Base-by-base conservation (phyloP, 306 rosid species). In the Vachellia collinsii region DNA sequence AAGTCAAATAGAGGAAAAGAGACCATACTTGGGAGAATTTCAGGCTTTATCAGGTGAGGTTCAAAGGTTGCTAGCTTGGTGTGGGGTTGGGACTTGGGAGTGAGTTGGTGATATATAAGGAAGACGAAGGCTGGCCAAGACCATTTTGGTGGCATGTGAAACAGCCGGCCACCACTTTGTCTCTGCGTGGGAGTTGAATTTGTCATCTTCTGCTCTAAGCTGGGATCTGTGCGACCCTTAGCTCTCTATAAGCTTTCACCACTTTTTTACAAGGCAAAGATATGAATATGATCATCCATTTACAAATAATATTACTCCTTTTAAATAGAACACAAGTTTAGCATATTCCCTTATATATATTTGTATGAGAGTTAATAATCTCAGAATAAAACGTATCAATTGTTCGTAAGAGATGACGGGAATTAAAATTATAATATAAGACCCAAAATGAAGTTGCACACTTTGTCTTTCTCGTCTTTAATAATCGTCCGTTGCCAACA, bases 101-200 rank as follows among this genome's bases (percentile, higher is more conserved):
- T 50, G 56, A 50, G n/a, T 50, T 63, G 84, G 84, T 67, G 72
- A 76, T 67, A 51, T 11, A 23, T n/a, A 8, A 38, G 43, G n/a
- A n/a, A 23, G 19, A 5, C n/a, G 69, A 34, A 44, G 56, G 48
- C 34, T 29, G 34, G 34, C 34, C 34, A 29, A 29, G 51, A 56
- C 59, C 80, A 78, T 81, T 84, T 84, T 87, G 90, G 86, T 79
- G 73, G 86, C 88, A 85, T 85, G 90, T 87, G 90, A 82, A 82
- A 80, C 39, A 77, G 90, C 86, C 88, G 90, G 90, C 90, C 88
- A 76, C 61, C 70, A 38, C 1, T 62, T 87, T 87, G 90, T 87
- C 84, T 73, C 50, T 37, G 58, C 41, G 16, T 79, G 88, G 80
- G 81, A 76, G 90, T 79, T 82, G 88, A 53, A 76, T 77, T 87